Percentiles rank a stretch among this genome's conserved stretches.
Conservation (phyloP, 2,329 filamentous ascomycete genomes). For the Fusarium neocosmosporiellum region DNA sequence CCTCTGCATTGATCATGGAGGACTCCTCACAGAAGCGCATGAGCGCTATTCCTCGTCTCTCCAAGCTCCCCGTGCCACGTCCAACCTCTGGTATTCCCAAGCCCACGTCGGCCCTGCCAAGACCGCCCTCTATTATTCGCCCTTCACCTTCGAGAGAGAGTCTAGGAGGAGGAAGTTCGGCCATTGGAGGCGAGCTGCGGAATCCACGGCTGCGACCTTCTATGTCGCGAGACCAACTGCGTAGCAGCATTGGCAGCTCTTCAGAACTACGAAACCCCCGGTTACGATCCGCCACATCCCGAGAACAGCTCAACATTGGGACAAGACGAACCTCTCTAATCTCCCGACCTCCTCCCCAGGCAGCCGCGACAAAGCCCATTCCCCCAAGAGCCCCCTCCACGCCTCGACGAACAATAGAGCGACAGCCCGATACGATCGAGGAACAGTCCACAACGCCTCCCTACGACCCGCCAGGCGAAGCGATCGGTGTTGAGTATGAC, state of each 20-base stretch:
- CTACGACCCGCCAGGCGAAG: constrained; percentile 38
- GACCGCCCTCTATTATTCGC: constrained; percentile 45
- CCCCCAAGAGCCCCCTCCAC: constrained; percentile 34
- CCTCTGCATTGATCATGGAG: constrained; percentile 43
- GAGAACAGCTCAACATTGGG: constrained; percentile 50
- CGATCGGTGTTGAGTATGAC: constrained; percentile 35
- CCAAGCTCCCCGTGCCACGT: constrained; percentile 52
- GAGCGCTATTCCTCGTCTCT: constrained; percentile 52
- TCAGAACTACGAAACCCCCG: constrained; percentile 53
- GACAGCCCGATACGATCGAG: constrained; percentile 34
- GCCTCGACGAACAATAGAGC: constrained; percentile 29
- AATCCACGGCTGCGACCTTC: constrained; percentile 55
- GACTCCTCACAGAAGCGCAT: constrained; percentile 49
- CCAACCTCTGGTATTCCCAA: constrained; percentile 49
- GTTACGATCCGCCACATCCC: constrained; percentile 53
- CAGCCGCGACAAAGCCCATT: constrained; percentile 30
- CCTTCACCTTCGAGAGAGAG: constrained; percentile 46
- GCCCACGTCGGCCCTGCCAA: constrained; percentile 39
- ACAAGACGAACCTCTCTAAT: constrained; percentile 37
- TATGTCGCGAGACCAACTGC: constrained; percentile 55
- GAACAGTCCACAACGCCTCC: constrained; percentile 41
- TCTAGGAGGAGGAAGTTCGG: not conserved
- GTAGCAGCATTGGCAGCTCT: constrained; percentile 31
- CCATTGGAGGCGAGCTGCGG: constrained; percentile 46
- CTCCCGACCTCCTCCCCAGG: constrained; percentile 28